Evolutionary conservation across 2,329 filamentous ascomycete species (phyloP).

Genomic region (Phaeosphaeriaceae sp.): DNA sequence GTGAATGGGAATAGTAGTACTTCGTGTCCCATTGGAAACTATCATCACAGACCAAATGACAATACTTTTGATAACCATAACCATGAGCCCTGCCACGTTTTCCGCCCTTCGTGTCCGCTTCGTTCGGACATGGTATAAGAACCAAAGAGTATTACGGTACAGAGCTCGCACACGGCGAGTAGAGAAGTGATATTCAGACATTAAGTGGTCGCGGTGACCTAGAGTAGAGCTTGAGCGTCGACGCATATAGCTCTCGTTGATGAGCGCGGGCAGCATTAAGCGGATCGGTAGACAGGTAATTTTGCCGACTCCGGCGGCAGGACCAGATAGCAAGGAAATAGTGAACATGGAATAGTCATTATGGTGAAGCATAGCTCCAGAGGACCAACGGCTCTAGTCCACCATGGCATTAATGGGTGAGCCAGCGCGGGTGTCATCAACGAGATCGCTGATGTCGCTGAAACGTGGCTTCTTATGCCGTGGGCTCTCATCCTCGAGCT

Average conservation of each 20-base stretch:
- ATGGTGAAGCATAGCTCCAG: slow-evolving; percentile 13
- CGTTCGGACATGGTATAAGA: slow-evolving; percentile 29
- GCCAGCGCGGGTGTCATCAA: slow-evolving; percentile 53
- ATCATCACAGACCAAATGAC: slow-evolving; percentile 3
- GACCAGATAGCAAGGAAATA: slow-evolving; percentile 6
- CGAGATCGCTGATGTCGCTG: slow-evolving; percentile 62
- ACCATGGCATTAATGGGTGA: slow-evolving; percentile 42
- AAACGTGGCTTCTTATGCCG: slow-evolving; percentile 56
- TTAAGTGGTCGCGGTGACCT: slow-evolving; percentile 42
- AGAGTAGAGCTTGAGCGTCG: slow-evolving; percentile 30
- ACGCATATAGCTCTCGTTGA: slow-evolving; percentile 26
- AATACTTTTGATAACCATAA: slow-evolving; percentile 23
- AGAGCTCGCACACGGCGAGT: slow-evolving; percentile 13
- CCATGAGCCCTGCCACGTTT: slow-evolving; percentile 7
- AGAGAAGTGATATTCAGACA: slow-evolving; percentile 43
- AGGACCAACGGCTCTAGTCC: slow-evolving; percentile 22
- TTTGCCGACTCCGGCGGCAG: slow-evolving; percentile 6
- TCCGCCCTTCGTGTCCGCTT: slow-evolving; percentile 7
- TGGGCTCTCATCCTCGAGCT: slow-evolving; percentile 58
- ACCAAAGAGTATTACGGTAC: slow-evolving; percentile 35
- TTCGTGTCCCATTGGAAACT: slow-evolving; percentile 13
- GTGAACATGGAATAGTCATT: slow-evolving; percentile 28
- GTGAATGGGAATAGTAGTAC: not conserved
- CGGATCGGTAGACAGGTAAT: slow-evolving; percentile 7
- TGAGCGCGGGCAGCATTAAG: slow-evolving; percentile 1